phyloP scores from a whole-genome alignment of 2,329 filamentous ascomycete genomes.

The Fusarium secorum region DNA sequence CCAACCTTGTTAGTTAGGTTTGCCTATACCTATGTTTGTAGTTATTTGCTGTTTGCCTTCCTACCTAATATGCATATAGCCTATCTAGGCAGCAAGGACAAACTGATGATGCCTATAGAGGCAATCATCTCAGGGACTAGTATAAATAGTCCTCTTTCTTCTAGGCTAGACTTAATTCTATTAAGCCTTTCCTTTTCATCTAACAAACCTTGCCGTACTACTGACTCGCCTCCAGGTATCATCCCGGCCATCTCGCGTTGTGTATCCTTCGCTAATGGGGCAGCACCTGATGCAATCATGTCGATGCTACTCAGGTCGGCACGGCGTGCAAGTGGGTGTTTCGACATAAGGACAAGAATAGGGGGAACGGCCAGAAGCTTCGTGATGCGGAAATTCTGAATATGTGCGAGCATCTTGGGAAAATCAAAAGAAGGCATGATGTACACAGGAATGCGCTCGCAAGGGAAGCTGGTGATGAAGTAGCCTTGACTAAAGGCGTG shows the following conservation, averaged over 20 bases:
- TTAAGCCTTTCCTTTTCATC: too few relatives aligned
- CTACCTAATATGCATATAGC: too few relatives aligned
- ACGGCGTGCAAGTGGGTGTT: conserved; percentile 70
- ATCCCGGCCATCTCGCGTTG: conserved; percentile 54
- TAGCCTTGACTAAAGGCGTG: conserved; percentile 77
- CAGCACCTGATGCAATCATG: conserved; percentile 69
- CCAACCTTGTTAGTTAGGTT: conserved; percentile 87
- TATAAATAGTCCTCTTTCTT: too few relatives aligned
- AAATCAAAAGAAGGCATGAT: conserved; percentile 84
- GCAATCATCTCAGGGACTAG: too few relatives aligned
- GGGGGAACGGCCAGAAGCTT: conserved; percentile 75
- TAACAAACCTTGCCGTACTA: conserved; percentile 73
- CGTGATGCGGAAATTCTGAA: conserved; percentile 74
- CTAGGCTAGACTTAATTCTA: too few relatives aligned
- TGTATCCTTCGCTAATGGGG: conserved; percentile 69
- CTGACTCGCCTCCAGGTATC: conserved; percentile 52
- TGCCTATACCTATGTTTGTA: too few relatives aligned
- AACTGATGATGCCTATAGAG: too few relatives aligned
- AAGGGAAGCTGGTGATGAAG: conserved; percentile 67
- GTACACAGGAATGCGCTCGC: conserved; percentile 71
- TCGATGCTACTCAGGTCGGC: conserved; percentile 75
- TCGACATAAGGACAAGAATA: conserved; percentile 75
- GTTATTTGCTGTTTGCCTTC: too few relatives aligned
- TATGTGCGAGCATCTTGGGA: conserved; percentile 70
- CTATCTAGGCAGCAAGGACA: too few relatives aligned